Evolutionary conservation across 2,329 filamentous ascomycete genomes (phyloP).

Genomic region (Canariomyces notabilis): DNA sequence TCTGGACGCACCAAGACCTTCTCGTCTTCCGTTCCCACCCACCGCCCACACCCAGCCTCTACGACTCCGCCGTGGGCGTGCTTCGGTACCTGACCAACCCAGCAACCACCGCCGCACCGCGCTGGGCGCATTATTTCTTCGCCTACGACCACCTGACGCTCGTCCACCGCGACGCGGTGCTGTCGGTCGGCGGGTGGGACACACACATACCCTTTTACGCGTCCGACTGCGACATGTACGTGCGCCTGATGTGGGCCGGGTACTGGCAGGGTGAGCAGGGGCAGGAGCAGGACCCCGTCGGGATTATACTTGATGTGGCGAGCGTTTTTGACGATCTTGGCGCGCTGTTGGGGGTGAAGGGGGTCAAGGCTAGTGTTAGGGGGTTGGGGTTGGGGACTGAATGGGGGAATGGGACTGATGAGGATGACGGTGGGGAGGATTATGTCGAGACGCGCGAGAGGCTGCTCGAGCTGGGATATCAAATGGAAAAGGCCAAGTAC

Average conservation of each 20-base stretch:
- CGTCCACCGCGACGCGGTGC: conserved; percentile 48
- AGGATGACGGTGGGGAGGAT: conserved; percentile 20
- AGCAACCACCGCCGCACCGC: conserved; percentile 28
- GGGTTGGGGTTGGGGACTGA: conserved; percentile 31
- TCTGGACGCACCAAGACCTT: conserved; percentile 51
- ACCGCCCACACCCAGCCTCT: conserved; percentile 37
- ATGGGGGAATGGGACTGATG: conserved; percentile 14
- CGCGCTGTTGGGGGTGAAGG: conserved; percentile 38
- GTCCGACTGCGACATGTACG: conserved; percentile 53
- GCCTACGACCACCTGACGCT: conserved; percentile 55
- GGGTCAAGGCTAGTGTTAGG: conserved; percentile 30
- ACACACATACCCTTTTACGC: conserved; percentile 54
- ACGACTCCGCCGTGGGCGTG: conserved; percentile 35
- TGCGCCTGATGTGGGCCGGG: conserved; percentile 38
- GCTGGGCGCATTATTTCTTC: conserved; percentile 53
- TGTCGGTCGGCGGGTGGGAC: conserved; percentile 52
- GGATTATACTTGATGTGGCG: conserved; percentile 39
- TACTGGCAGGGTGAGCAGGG: conserved; percentile 34
- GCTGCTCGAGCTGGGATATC: conserved; percentile 28
- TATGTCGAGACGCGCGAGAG: conserved; percentile 34
- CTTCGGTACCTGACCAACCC: conserved; percentile 30
- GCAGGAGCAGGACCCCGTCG: conserved; percentile 20
- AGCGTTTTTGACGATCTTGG: conserved; percentile 39
- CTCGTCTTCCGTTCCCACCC: conserved; percentile 39
- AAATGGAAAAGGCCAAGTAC: conserved; percentile 23